phyloP scores from a whole-genome alignment of 148 eudicot genomes.

The Persicaria tinctoria region DNA sequence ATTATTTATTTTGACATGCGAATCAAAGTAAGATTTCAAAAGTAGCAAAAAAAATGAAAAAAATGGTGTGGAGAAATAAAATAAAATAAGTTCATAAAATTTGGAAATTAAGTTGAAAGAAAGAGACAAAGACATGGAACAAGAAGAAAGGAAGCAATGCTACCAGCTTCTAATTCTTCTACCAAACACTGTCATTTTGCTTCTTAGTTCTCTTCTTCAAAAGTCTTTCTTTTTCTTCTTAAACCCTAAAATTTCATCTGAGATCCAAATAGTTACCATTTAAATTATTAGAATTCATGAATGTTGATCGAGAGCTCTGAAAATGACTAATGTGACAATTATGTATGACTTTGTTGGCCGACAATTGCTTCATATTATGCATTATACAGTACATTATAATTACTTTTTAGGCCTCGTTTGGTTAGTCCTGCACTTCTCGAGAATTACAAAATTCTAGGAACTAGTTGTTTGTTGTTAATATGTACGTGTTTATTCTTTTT shows the following conservation, averaged over 20 bases:
- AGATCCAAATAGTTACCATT: conserved; percentile 5
- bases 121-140: background rate
- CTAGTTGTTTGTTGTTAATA: too few species aligned
- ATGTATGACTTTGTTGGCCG: conserved; percentile 7
- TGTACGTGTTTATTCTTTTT: too few species aligned
- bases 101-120: background rate
- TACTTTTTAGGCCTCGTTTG: too few species aligned
- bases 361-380: background rate
- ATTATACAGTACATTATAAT: too few species aligned
- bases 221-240: background rate
- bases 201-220: background rate
- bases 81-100: background rate
- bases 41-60: background rate
- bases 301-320: conserved; percentile 1
- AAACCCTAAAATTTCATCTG: background rate
- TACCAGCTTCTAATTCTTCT: conserved; percentile 9
- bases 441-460: too few species aligned
- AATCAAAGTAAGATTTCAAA: background rate
- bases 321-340: conserved; percentile 5
- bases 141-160: conserved; percentile 2
- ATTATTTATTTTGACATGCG: background rate
- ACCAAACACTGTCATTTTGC: conserved; percentile 13
- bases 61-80: background rate
- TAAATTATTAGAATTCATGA: background rate
- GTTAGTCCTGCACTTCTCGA: too few species aligned